These are phyloP conservation scores for Gossypium stocksii DNA, from an alignment of 345 rosid species.

Conservation along the genomic window DNA sequence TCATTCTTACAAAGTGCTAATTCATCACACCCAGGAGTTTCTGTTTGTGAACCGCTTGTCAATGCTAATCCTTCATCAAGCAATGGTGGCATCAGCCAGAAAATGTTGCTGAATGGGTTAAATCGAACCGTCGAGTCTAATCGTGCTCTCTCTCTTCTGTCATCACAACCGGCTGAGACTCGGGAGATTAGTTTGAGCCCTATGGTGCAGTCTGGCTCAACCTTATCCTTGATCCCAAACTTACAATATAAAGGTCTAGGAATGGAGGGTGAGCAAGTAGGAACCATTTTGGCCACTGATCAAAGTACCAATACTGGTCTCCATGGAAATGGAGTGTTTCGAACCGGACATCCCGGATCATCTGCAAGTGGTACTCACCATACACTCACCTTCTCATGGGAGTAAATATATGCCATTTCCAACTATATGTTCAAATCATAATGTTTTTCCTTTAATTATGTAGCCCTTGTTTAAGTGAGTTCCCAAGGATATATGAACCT, in stretches of 20 bases:
- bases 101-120: conserved; percentile 30
- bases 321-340: conserved; percentile 29
- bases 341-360: conserved; percentile 34
- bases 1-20: conserved; percentile 37
- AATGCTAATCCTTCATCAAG: conserved; percentile 21
- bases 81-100: conserved; percentile 31
- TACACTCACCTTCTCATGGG: conserved; percentile 57
- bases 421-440: not conserved
- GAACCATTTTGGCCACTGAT: conserved; percentile 28
- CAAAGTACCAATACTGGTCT: conserved; percentile 24
- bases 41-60: conserved; percentile 28
- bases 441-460: not conserved
- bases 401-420: conserved; percentile 26
- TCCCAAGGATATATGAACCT: not conserved
- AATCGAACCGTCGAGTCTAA: conserved; percentile 28
- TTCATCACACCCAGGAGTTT: conserved; percentile 23
- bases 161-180: conserved; percentile 46
- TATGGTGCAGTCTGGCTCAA: conserved; percentile 33
- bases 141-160: conserved; percentile 92
- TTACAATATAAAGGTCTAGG: conserved; percentile 32
- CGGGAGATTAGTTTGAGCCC: conserved; percentile 38
- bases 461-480: not conserved
- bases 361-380: conserved; percentile 42
- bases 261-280: conserved; percentile 24
- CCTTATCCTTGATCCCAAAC: conserved; percentile 36